Evolutionary conservation across 2,329 filamentous ascomycete genomes (phyloP).

Genomic region (Fusarium fujikuroi): DNA sequence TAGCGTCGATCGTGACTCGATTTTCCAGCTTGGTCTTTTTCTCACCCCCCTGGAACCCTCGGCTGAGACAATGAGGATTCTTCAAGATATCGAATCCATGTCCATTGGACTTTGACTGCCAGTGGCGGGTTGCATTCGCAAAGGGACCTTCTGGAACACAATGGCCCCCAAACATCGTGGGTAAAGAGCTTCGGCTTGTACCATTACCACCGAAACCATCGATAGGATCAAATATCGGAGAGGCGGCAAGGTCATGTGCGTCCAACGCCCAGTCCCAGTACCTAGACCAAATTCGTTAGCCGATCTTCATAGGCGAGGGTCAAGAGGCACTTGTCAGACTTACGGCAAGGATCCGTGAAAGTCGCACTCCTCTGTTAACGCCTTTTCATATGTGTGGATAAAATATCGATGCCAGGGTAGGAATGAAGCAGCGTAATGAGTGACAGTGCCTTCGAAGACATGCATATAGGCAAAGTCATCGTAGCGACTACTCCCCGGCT

Average conservation of each 20-base stretch:
- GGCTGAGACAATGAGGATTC: neutral
- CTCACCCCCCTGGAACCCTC: neutral
- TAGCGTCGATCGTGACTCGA: neutral
- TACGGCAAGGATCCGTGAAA: neutral
- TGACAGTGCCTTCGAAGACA: neutral
- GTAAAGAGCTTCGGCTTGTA: neutral
- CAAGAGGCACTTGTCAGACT: neutral
- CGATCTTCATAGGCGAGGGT: rapidly evolving
- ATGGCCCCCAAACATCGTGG: neutral
- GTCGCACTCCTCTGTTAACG: neutral
- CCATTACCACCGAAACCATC: neutral
- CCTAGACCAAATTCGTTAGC: neutral
- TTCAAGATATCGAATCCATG: neutral
- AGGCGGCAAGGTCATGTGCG: neutral
- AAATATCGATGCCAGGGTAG: neutral
- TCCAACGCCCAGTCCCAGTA: neutral
- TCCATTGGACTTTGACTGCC: neutral
- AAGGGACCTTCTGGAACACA: neutral
- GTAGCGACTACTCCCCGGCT: neutral
- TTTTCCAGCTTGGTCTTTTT: neutral
- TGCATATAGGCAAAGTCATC: neutral
- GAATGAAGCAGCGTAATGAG: neutral
- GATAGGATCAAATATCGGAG: neutral
- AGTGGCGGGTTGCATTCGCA: neutral
- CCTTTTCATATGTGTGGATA: neutral